Conservation (phyloP, 306 rosid species). For the Boehmeria nivea region DNA sequence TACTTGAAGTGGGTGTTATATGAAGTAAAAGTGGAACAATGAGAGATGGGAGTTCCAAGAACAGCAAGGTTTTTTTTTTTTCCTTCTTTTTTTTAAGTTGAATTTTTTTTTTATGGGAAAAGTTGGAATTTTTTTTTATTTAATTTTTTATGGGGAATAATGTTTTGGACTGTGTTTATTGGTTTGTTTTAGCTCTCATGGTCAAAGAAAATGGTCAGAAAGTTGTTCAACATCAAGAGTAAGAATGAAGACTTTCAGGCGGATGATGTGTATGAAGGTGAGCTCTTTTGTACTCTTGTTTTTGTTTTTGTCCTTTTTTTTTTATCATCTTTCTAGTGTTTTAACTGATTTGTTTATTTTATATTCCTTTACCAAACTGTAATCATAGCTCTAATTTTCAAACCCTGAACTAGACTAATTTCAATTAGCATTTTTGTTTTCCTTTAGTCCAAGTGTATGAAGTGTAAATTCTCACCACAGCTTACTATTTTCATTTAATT, state of each 20-base stretch:
- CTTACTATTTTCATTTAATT: too few relatives aligned
- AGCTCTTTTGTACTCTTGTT: conserved; percentile 16
- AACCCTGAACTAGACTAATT: too few relatives aligned
- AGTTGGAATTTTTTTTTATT: conserved; percentile 19
- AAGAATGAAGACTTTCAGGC: conserved; percentile 72
- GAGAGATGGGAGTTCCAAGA: conserved; percentile 85
- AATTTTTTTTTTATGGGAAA: conserved; percentile 10
- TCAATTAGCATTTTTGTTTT: too few relatives aligned
- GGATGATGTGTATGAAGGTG: conserved; percentile 73
- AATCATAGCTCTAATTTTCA: too few relatives aligned
- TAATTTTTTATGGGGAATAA: conserved; percentile 21
- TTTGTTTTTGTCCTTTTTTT: not conserved
- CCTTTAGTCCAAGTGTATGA: too few relatives aligned
- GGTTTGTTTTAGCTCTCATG: conserved; percentile 85
- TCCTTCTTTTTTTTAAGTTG: conserved; percentile 15
- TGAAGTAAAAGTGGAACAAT: conserved; percentile 72
- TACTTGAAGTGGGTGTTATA: conserved; percentile 34
- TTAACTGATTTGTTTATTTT: not conserved
- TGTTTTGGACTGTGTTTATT: conserved; percentile 46
- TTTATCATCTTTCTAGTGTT: not conserved
- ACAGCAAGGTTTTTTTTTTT: conserved; percentile 63
- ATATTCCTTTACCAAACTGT: too few relatives aligned
- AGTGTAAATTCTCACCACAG: too few relatives aligned
- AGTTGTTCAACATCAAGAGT: conserved; percentile 90
- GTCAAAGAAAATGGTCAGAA: conserved; percentile 99